Evolutionary conservation across 1,284 basidiomycete genomes (phyloP).

Genomic region (Rhodotorula mucilaginosa): DNA sequence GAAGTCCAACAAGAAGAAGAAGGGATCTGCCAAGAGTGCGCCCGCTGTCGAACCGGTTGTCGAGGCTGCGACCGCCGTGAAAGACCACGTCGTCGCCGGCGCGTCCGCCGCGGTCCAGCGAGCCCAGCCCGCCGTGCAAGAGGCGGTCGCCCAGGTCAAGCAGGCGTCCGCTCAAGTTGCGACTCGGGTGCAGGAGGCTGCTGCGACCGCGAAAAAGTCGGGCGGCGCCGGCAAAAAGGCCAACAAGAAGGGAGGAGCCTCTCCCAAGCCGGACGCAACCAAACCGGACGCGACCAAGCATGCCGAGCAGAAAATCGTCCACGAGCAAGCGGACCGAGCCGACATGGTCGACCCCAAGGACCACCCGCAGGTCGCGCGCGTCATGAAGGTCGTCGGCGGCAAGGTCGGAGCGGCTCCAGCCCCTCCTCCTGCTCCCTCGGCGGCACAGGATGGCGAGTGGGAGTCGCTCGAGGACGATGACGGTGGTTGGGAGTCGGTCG

Average conservation of each 20-base stretch:
- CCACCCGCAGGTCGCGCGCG: slow-evolving; percentile 19
- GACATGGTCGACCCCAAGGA: slow-evolving; percentile 34
- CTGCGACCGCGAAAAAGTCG: not conserved
- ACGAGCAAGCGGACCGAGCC: not conserved
- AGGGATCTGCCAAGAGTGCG: not conserved
- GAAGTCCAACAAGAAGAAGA: slow-evolving; percentile 28
- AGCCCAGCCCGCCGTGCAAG: slow-evolving; percentile 1
- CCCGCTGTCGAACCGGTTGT: not conserved
- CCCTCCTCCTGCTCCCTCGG: not conserved
- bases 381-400: slow-evolving; percentile 37
- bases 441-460: slow-evolving; percentile 18
- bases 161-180: not conserved
- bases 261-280: not conserved
- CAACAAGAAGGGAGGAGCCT: slow-evolving; percentile 3
- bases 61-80: slow-evolving; percentile 8
- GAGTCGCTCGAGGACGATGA: slow-evolving; percentile 28
- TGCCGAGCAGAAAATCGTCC: slow-evolving; percentile 1
- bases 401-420: slow-evolving; percentile 18
- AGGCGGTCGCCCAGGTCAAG: not conserved
- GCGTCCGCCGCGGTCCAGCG: not conserved
- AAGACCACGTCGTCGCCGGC: slow-evolving; percentile 3
- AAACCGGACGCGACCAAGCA: not conserved
- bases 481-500: slow-evolving; percentile 21
- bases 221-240: slow-evolving; percentile 14
- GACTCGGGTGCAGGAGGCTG: not conserved